phyloP scores from a whole-genome alignment of 179 eudicot species.

The Silene vulgaris region DNA sequence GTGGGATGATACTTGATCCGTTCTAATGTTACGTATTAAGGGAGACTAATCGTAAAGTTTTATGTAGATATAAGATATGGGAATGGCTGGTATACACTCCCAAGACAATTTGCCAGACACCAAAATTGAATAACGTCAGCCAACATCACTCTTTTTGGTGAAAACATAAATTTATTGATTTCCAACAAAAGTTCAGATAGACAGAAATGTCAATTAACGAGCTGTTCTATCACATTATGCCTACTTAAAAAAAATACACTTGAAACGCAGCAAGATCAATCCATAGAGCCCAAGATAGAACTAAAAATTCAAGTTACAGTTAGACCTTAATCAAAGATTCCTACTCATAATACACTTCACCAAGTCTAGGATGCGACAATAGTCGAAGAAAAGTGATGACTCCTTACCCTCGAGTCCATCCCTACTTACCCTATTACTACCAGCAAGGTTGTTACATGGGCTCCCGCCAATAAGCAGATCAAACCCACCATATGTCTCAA shows the following conservation, averaged over 20 bases:
- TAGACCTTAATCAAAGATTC: background rate
- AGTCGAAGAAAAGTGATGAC: conserved; percentile 41
- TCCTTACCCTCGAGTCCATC: conserved; percentile 45
- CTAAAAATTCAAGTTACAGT: background rate
- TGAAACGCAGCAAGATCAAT: no score
- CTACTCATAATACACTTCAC: conserved; percentile 15
- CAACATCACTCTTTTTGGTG: no score
- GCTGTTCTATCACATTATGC: conserved; percentile 2
- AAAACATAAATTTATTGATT: background rate
- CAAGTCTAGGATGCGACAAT: conserved; percentile 30
- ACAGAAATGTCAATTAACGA: background rate
- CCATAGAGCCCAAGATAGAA: no score
- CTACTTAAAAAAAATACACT: background rate
- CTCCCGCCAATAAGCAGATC: conserved; percentile 45
- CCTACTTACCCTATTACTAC: conserved; percentile 37
- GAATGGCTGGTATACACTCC: no score
- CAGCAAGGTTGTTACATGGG: conserved; percentile 46
- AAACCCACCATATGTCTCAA: conserved; percentile 27
- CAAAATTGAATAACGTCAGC: no score
- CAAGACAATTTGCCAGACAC: no score
- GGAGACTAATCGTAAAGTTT: no score
- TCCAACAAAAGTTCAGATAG: conserved; percentile 1
- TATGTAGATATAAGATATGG: no score
- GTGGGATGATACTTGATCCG: no score
- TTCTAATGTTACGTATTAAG: no score